Conservation (phyloP, 164 flowering plant genomes). For the Berberis vulgaris region DNA sequence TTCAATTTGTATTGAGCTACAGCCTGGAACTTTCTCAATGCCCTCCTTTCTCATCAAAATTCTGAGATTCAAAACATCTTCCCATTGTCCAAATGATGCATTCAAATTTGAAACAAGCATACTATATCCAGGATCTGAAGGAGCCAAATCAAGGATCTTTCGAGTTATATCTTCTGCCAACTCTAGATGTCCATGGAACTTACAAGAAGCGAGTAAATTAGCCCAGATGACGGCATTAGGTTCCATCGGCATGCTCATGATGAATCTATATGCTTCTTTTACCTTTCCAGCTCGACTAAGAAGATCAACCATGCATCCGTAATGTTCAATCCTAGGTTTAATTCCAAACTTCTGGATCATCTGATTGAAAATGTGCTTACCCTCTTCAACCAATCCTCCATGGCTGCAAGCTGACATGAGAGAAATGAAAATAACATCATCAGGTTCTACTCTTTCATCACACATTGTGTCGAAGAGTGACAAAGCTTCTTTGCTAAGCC, state of each 20-base stretch:
- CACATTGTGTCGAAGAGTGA: background rate
- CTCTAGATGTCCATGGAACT: conserved; percentile 22
- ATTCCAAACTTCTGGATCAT: conserved; percentile 28
- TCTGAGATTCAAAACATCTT: conserved; percentile 36
- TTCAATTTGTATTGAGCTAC: conserved; percentile 47
- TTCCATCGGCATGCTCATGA: conserved; percentile 30
- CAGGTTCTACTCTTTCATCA: background rate
- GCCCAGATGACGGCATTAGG: conserved; percentile 41
- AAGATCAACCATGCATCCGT: conserved; percentile 34
- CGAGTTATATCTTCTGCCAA: conserved; percentile 28
- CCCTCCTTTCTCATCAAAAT: conserved; percentile 30
- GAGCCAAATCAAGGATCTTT: conserved; percentile 18
- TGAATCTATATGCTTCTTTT: conserved; percentile 26
- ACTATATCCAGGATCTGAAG: conserved; percentile 30
- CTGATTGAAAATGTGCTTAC: conserved; percentile 19
- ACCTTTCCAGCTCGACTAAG: conserved; percentile 34
- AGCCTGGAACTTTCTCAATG: conserved; percentile 41
- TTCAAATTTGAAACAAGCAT: conserved; percentile 37
- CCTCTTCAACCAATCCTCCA: conserved; percentile 36
- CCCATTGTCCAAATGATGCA: conserved; percentile 37
- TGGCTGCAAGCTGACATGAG: conserved; percentile 39
- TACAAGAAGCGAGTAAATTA: conserved; percentile 37
- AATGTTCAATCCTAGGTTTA: conserved; percentile 30
- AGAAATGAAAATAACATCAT: background rate
- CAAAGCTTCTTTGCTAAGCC: background rate